phyloP scores from a whole-genome alignment of 1,284 basidiomycete species.

The Ganoderma boninense region DNA sequence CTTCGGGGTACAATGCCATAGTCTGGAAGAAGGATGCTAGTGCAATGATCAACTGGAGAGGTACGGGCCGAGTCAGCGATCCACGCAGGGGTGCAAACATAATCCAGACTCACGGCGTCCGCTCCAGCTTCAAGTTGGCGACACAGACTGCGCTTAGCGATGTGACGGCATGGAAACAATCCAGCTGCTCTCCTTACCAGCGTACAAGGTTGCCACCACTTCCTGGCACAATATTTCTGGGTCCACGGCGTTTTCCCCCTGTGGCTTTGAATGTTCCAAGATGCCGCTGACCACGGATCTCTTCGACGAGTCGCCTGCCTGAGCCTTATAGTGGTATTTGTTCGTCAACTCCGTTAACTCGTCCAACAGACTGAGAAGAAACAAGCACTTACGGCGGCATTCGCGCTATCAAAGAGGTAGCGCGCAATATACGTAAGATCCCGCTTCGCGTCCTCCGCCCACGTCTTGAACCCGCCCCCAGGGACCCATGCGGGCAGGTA shows the following conservation, averaged over 20 bases:
- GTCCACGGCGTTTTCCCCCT: constrained; percentile 6
- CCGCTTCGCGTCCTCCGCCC: constrained; percentile 18
- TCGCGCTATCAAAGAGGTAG: constrained; percentile 19
- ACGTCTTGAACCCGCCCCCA: constrained; percentile 22
- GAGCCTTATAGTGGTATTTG: too few relatives aligned
- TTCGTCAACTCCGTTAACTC: too few relatives aligned
- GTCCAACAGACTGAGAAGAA: too few relatives aligned
- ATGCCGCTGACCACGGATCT: constrained; percentile 18
- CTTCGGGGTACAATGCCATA: constrained; percentile 42
- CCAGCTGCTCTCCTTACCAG: too few relatives aligned
- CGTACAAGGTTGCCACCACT: too few relatives aligned
- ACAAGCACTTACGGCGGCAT: constrained; percentile 21
- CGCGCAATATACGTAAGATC: constrained; percentile 17
- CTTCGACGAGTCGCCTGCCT: constrained; percentile 8
- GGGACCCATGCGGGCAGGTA: constrained; percentile 28
- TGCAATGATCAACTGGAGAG: not conserved
- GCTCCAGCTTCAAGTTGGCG: too few relatives aligned
- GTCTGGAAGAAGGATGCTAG: constrained; percentile 38
- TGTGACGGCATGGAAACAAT: too few relatives aligned
- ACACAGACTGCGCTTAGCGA: too few relatives aligned
- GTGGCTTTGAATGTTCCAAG: constrained; percentile 1
- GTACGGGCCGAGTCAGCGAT: too few relatives aligned
- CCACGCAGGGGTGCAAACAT: too few relatives aligned
- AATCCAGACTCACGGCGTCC: too few relatives aligned
- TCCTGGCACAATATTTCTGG: not conserved